Percentiles rank a stretch among this genome's conserved stretches.
Evolutionary conservation across 371 early-diverging fungal genomes (phyloP).

Genomic region (Apophysomyces variabilis): DNA sequence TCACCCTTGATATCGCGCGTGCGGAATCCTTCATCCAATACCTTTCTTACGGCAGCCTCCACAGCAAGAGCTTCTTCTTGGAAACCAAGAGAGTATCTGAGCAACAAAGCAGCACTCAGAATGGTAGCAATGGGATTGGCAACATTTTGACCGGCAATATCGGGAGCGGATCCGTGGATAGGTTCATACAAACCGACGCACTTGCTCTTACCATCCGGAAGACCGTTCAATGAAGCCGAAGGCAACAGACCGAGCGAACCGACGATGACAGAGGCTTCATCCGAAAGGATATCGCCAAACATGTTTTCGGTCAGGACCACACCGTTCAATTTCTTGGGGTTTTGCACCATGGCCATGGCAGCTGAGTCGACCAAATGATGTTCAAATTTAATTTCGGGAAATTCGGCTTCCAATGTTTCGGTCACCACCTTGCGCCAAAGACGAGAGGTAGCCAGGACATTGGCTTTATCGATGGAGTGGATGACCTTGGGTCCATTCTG

Average conservation of each 20-base stretch:
- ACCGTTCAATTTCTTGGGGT: conserved; percentile 90
- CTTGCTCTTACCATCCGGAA: conserved; percentile 73
- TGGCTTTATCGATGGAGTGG: conserved; percentile 97
- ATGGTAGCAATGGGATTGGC: conserved; percentile 98
- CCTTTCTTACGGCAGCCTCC: conserved; percentile 90
- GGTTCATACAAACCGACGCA: conserved; percentile 95
- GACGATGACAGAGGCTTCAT: conserved; percentile 95
- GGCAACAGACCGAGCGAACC: conserved; percentile 95
- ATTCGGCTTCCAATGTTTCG: conserved; percentile 84
- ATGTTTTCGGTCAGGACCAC: conserved; percentile 96
- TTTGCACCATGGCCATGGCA: conserved; percentile 95
- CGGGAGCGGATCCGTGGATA: conserved; percentile 98
- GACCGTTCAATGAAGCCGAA: conserved; percentile 86
- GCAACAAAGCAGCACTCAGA: conserved; percentile 91
- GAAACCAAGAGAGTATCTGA: conserved; percentile 91
- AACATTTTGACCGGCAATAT: conserved; percentile 94
- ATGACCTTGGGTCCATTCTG: conserved; percentile 58
- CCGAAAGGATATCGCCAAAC: conserved; percentile 98
- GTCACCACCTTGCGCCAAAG: conserved; percentile 94
- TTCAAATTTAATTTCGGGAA: conserved; percentile 79
- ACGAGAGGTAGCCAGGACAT: conserved; percentile 96
- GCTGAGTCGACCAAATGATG: conserved; percentile 96
- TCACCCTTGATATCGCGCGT: conserved; percentile 91
- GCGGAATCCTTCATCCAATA: conserved; percentile 86
- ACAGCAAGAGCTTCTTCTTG: conserved; percentile 87